Conservation (phyloP, 1,284 basidiomycete genomes). For the Leccinum cinnamomeum region DNA sequence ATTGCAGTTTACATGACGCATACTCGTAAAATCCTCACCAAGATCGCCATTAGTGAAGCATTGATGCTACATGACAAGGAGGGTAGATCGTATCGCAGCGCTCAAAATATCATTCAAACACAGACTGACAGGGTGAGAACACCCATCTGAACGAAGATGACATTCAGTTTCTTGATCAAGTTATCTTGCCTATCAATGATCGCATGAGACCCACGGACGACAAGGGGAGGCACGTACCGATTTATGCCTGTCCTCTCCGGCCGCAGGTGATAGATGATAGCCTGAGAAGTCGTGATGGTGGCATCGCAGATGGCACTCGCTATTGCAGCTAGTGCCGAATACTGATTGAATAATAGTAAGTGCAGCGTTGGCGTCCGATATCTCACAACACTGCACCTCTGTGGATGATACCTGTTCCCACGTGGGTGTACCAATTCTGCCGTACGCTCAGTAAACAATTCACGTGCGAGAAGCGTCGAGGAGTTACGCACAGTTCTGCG, state of each 20-base stretch:
- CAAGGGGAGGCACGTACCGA: slow-evolving; percentile 11
- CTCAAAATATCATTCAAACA: neutral
- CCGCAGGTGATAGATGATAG: slow-evolving; percentile 19
- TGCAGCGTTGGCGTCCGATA: too few relatives aligned
- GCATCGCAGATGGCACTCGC: slow-evolving; percentile 23
- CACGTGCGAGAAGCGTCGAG: neutral
- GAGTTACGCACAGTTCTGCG: slow-evolving; percentile 6
- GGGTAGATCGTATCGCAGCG: neutral
- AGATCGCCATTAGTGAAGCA: slow-evolving; percentile 7
- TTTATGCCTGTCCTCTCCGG: slow-evolving; percentile 11
- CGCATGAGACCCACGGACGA: too few relatives aligned
- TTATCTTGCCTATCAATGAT: neutral
- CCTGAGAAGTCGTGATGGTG: slow-evolving; percentile 19
- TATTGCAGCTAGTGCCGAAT: slow-evolving; percentile 5
- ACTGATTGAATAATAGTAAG: slow-evolving; percentile 7
- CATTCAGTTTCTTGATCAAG: slow-evolving; percentile 19
- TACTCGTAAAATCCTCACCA: slow-evolving; percentile 11
- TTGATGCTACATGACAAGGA: slow-evolving; percentile 14
- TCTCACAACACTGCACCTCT: slow-evolving; percentile 5
- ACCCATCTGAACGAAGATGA: slow-evolving; percentile 29
- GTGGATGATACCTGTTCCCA: neutral
- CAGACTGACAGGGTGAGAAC: slow-evolving; percentile 23
- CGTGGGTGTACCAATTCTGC: slow-evolving; percentile 14
- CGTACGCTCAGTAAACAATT: neutral
- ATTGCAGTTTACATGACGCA: neutral